Percentiles rank a stretch among this genome's conserved stretches.
These are phyloP conservation scores for Trypanosoma mega DNA, from an alignment of 208 protist genomes.

Conservation along the genomic window DNA sequence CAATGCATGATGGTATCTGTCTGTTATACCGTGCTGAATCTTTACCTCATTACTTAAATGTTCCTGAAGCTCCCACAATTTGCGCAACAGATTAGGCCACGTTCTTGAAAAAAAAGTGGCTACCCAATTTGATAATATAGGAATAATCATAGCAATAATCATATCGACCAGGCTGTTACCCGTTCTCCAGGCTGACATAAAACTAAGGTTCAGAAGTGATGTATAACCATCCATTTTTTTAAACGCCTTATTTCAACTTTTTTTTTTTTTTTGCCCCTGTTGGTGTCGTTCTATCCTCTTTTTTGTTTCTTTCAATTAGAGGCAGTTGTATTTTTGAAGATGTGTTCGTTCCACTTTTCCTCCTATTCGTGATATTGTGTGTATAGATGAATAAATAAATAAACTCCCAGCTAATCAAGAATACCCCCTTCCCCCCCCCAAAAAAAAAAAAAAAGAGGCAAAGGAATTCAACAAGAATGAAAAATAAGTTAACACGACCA, in stretches of 20 bases:
- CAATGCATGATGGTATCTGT: slow-evolving; percentile 22
- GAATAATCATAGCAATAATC: slow-evolving; percentile 78
- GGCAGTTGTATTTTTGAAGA: too few species aligned
- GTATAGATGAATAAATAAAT: background rate
- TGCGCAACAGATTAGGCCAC: slow-evolving; percentile 44
- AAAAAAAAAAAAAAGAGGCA: slow-evolving; percentile 21
- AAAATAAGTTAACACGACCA: background rate
- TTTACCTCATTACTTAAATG: slow-evolving; percentile 6
- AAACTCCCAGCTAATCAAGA: background rate
- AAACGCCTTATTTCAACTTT: background rate
- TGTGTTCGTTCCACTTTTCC: too few species aligned
- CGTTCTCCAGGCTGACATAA: slow-evolving; percentile 85
- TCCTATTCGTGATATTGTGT: background rate
- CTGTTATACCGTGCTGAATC: slow-evolving; percentile 26
- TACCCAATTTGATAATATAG: slow-evolving; percentile 52
- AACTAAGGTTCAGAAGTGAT: slow-evolving; percentile 82
- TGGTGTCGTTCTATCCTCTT: background rate
- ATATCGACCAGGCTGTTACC: slow-evolving; percentile 83
- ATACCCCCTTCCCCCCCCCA: too few species aligned
- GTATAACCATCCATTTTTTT: slow-evolving; percentile 76
- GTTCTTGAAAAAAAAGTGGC: slow-evolving; percentile 40
- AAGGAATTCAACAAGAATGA: slow-evolving; percentile 5
- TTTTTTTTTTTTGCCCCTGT: background rate
- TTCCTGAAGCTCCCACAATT: slow-evolving; percentile 22
- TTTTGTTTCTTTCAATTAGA: too few species aligned